Evolutionary conservation across 2,329 filamentous ascomycete species (phyloP), one percentile per base, ranked within the genome.

Genomic region (Penicillium sp.): DNA sequence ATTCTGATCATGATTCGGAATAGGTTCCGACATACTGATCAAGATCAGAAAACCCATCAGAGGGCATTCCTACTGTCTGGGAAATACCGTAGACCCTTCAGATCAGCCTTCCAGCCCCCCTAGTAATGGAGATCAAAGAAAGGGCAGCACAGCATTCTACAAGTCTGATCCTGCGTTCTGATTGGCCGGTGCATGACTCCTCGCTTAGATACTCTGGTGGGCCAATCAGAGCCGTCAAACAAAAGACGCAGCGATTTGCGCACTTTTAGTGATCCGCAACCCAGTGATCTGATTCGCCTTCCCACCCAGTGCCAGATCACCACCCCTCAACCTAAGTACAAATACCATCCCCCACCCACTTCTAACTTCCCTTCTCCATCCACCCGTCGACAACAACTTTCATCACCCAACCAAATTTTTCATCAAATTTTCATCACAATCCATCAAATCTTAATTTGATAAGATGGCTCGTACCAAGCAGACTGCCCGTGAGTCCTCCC

Each of bases 391-490:
- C 60, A 63, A 58, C 62, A 44, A 56, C 46, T 51, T 58, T 60
- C 45, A 34, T 62, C 66, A 49, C 54, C 47, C 58, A 57, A 52
- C 48, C n/a, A n/a, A n/a, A 49, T 47, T 57, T 63, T 62, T 42
- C 56, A 65, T 68, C 64, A 52, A 63, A 46, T 24, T 11, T 49
- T 52, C 52, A 59, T 60, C 56, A 55, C 65, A 49, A 58, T 34
- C 57, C 53, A 62, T 64, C 60, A 52, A 59, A 55, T 42, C 35
- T 49, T 51, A 52, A 59, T 60, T 57, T 56, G 16, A 34, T 18
- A 66, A 52, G 45, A 76, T 76, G 73, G 73, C 73, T 65, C 68
- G 73, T 63, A 76, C 73, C 51, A 76, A 76, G 72, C 73, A 76
- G 67, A 76, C 73, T 66, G 73, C 73, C 62, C 72, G 73, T 74